These are phyloP conservation scores for Cubamyces sp. DNA, from an alignment of 768 basidiomycete genomes.

Conservation along the genomic window DNA sequence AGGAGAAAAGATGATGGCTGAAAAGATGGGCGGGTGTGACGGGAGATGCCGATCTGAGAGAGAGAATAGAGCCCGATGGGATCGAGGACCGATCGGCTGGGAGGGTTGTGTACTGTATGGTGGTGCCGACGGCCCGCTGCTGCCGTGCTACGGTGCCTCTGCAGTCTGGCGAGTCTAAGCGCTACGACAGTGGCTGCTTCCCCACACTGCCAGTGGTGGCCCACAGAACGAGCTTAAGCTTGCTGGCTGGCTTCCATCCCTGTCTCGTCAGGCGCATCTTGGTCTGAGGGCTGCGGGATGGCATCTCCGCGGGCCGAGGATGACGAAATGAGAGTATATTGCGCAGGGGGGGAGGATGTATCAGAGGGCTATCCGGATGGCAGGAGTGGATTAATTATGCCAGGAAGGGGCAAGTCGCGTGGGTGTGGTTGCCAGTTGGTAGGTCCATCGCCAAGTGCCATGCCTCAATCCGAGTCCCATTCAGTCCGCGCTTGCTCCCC, in stretches of 20 bases:
- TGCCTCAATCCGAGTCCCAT: not conserved
- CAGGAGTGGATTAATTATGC: constrained; percentile 18
- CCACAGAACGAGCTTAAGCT: not conserved
- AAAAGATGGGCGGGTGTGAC: constrained; percentile 14
- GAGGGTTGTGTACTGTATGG: too few relatives aligned
- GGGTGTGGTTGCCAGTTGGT: constrained; percentile 13
- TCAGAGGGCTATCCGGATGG: not conserved
- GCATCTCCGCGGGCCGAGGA: not conserved
- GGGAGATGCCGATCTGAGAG: constrained; percentile 2
- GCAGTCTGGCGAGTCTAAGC: not conserved
- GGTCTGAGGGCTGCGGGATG: not conserved
- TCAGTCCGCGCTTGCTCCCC: not conserved
- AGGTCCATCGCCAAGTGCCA: constrained; percentile 17
- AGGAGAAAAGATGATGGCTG: constrained; percentile 7
- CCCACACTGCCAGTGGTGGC: not conserved
- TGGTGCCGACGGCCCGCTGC: too few relatives aligned
- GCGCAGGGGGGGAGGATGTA: not conserved
- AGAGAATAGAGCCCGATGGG: not conserved
- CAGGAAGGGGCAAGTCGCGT: constrained; percentile 14
- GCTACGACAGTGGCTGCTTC: not conserved
- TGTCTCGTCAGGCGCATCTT: not conserved
- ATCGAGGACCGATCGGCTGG: constrained; percentile 13
- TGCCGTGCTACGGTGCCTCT: not conserved
- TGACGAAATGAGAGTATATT: not conserved
- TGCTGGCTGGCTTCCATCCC: too few relatives aligned